phyloP scores from a whole-genome alignment of 768 basidiomycete species.

The Boletus patriciae region DNA sequence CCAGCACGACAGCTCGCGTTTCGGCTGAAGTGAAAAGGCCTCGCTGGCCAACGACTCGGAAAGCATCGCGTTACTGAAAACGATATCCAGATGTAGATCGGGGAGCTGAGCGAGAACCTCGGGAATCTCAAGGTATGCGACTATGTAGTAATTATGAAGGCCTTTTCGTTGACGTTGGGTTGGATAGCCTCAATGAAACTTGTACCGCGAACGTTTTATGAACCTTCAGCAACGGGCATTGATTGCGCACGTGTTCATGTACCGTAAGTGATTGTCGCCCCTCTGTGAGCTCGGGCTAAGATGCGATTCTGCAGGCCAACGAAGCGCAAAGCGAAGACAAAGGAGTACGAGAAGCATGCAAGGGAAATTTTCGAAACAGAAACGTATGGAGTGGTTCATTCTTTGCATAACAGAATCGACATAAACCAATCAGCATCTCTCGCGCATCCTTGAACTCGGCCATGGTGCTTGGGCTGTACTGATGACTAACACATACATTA shows the following conservation, averaged over 20 bases:
- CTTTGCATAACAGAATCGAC: too few relatives aligned
- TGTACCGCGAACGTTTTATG: constrained; percentile 85
- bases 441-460: too few relatives aligned
- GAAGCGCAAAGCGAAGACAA: constrained; percentile 43
- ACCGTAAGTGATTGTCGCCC: constrained; percentile 51
- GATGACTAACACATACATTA: too few relatives aligned
- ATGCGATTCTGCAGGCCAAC: constrained; percentile 14
- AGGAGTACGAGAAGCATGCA: constrained; percentile 77
- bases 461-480: too few relatives aligned
- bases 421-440: too few relatives aligned
- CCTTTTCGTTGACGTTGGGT: not conserved
- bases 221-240: constrained; percentile 87
- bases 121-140: constrained; percentile 73
- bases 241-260: constrained; percentile 82
- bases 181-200: constrained; percentile 86
- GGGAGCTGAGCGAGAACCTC: constrained; percentile 83
- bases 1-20: constrained; percentile 41
- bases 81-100: constrained; percentile 81
- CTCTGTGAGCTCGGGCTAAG: not conserved
- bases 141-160: not conserved
- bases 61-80: constrained; percentile 73
- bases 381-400: not conserved
- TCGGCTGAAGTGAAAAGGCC: constrained; percentile 51
- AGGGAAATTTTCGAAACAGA: constrained; percentile 67
- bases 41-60: constrained; percentile 75